Evolutionary conservation across 2,329 filamentous ascomycete species (phyloP), one percentile per base, ranked within the genome.

Genomic region (Dendrostoma leiphaemia): DNA sequence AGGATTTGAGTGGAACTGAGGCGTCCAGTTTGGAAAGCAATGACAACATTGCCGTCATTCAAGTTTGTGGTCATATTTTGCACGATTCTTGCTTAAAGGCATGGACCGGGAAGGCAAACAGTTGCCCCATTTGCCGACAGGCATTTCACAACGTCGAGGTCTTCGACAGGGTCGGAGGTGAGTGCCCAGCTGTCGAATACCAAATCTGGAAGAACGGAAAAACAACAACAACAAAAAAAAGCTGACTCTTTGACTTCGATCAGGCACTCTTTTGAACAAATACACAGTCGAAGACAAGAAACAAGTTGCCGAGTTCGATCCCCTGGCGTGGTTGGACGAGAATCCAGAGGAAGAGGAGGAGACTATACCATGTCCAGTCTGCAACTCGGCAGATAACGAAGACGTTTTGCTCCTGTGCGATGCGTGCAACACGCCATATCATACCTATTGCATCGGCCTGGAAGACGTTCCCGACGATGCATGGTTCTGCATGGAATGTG

Each of bases 71-170:
- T 55, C 95, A 99, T 77, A 83, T 92, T 63, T 79, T 99, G 63
- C 94, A 99, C 74, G 88, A 99, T 74, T 85, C 88, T 49, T 99
- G 94, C 71, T 81, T 99, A 62, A 88, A 89, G 64, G 90, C 91
- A 63, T 99, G 94, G 94, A 91, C 93, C 43, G 90, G 95, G 73
- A 89, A 95, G 70, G 93, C 94, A 60, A 99, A 97, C 73, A 97
- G 92, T 69, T 99, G 94, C 71, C 94, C 94, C 43, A 96, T 99
- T 71, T 99, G 94, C 74, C 89, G 94, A 62, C 89, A 90, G 64
- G 85, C 82, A 60, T 97, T 99, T 76, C 93, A 97, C 72, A 76
- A 88, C 64, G 92, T 99, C 61, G 85, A 94, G 68, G 85, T 99
- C 58, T 88, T 88, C 70, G 84, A 89, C 66, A 84, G 81, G 62